phyloP scores from a whole-genome alignment of 1,139 yeast species.

The Diutina neorugosa region DNA sequence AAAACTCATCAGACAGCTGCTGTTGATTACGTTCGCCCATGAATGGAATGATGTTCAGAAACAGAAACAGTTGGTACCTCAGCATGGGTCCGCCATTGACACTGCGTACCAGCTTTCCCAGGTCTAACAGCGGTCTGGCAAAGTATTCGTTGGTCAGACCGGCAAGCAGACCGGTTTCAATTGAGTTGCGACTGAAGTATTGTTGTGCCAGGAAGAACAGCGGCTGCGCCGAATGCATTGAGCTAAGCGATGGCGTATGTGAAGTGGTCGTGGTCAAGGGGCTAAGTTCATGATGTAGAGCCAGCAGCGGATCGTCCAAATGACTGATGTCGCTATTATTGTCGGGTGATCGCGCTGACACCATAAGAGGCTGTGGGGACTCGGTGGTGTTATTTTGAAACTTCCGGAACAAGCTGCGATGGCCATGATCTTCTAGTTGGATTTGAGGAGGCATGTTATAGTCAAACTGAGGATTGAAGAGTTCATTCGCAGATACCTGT shows the following conservation, averaged over 20 bases:
- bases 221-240: constrained; percentile 32
- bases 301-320: background rate
- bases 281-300: constrained; percentile 17
- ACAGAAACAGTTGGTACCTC: constrained; percentile 5
- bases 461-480: background rate
- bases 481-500: background rate
- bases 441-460: background rate
- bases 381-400: background rate
- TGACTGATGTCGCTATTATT: background rate
- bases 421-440: background rate
- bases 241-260: constrained; percentile 29
- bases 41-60: constrained; percentile 32
- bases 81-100: background rate
- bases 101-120: constrained; percentile 1
- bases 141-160: background rate
- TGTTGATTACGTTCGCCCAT: constrained; percentile 26
- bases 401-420: background rate
- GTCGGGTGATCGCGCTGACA: background rate
- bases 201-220: constrained; percentile 37
- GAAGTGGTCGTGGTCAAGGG: constrained; percentile 37
- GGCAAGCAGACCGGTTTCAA: background rate
- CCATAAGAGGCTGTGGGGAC: background rate
- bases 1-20: background rate
- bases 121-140: background rate
- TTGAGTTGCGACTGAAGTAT: background rate